Conservation (phyloP, 2,329 filamentous ascomycete genomes). For the Curvularia lunata region DNA sequence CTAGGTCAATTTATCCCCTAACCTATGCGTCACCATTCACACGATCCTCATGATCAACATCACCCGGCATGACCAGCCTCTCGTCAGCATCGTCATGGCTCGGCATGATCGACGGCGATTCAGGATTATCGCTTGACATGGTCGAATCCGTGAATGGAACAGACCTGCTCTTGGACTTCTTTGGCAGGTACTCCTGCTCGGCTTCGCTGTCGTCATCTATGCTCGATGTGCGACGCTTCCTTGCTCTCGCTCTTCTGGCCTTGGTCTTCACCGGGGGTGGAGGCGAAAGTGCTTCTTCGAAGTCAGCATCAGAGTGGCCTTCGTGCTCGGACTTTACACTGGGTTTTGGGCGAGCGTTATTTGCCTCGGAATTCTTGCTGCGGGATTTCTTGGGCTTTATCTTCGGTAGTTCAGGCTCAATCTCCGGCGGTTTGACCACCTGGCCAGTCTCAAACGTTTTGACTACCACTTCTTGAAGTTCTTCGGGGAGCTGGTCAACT, state of each 20-base stretch:
- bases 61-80: not conserved
- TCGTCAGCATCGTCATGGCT: no score
- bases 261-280: not conserved
- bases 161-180: slow-evolving; percentile 22
- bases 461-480: slow-evolving; percentile 72
- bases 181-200: slow-evolving; percentile 20
- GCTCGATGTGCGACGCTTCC: slow-evolving; percentile 17
- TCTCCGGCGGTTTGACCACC: slow-evolving; percentile 63
- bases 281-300: not conserved
- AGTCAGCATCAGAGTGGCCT: not conserved
- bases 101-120: not conserved
- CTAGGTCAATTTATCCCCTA: not conserved
- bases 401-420: slow-evolving; percentile 19
- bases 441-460: slow-evolving; percentile 75
- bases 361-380: slow-evolving; percentile 26
- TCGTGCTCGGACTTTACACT: not conserved
- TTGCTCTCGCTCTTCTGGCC: slow-evolving; percentile 10
- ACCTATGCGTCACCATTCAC: not conserved
- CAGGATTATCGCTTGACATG: not conserved
- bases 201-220: slow-evolving; percentile 6
- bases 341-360: not conserved
- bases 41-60: not conserved
- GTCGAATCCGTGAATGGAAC: not conserved
- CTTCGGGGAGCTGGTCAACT: slow-evolving; percentile 72
- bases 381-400: slow-evolving; percentile 37